Base-by-base conservation (phyloP, 345 rosid species). In the Hevea brasiliensis region DNA sequence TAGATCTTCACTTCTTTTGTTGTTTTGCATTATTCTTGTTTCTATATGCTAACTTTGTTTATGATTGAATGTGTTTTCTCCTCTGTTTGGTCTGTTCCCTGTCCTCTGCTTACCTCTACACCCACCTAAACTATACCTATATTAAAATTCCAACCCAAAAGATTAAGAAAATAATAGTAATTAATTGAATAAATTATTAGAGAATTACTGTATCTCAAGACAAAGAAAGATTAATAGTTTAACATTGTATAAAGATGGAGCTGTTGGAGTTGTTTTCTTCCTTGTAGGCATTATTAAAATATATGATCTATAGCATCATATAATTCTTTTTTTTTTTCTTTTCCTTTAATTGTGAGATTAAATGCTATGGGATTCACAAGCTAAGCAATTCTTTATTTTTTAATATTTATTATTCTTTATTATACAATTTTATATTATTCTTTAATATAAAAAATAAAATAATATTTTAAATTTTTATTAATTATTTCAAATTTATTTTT, bases 91-190 rank as follows among this genome's bases (percentile, higher is more conserved):
- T 59, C 55, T 66, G 69, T 51, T 61, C 41, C 59, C 59, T 74
- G 82, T 74, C 79, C 44, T 61, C 54, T 44, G 67, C 63, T 32
- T 50, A 35, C 54, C 74, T 69, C 64, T 65, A 32, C 68, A 72
- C 0, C 13, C 15, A 41, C 65, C 8, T 32, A 44, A 42, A 55
- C 13, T 32, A 35, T 58, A 18, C 21, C 53, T 41, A 47, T 37
- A 40, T 50, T 57, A n/a, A 17, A 40, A 37, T 9, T 40, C 6
- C 40, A 40, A 10, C 48, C 26, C 27, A 41, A 63, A 8, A 63
- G 2, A 26, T 65, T 24, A 65, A 44, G 10, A 47, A 51, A 29
- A 11, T 14, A 7, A 42, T 27, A 65, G 0, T 11, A 40, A 69
- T 8, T 23, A 21, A 42, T 21, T 8, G 9, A 70, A 4, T 17